Base-by-base conservation (phyloP, 805 yeast species). In the Soucietia sequanensis region DNA sequence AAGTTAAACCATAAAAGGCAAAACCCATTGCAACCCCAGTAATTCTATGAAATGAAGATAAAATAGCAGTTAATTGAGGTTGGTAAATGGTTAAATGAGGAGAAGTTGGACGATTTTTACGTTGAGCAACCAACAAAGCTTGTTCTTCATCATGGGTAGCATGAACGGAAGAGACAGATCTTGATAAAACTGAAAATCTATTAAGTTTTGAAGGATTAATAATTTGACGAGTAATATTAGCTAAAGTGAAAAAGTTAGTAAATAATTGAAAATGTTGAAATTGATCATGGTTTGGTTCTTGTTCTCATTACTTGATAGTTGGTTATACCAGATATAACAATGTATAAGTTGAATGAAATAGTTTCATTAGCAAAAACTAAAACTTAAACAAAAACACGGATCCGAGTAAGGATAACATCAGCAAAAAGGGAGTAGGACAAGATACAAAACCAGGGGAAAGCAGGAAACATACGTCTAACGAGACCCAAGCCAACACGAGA, bases 1-100 rank as follows among this genome's bases (percentile, higher is more conserved):
- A 70, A 3, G 95, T 81, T 44, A 89, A 71, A 21, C 76, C 86
- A 63, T 87, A 90, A 61, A 90, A 81, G 8, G 78, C 84, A 42
- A 72, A 76, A 27, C 89, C 96, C 55, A 93, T 67, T 34, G 80
- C 77, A 23, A 89, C 84, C 60, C 97, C 96, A 31, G 93, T 76
- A 52, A 91, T 65, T 74, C 99, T 82, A 67, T 91, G 98, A 44
- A 83, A 62, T 16, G 82, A 70, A 4, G 97, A 89, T 56, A 93
- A 58, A 42, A 76, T 66, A 84, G 84, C 77, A 16, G 98, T 86
- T 46, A 91, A 58, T 70, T 93, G 97, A 28, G 95, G 95, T 69
- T 90, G 75, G 71, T 91, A 91, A 58, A 93, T 90, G 42, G 80
- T 68, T 56, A 91, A 72, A 62, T 91, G 95, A 37, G 98, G 98